A percentile compares a stretch with the other conserved stretches of the same genome.
These are phyloP conservation scores for Trichophyton simii DNA, from an alignment of 2,329 filamentous ascomycete genomes.

Conservation along the genomic window DNA sequence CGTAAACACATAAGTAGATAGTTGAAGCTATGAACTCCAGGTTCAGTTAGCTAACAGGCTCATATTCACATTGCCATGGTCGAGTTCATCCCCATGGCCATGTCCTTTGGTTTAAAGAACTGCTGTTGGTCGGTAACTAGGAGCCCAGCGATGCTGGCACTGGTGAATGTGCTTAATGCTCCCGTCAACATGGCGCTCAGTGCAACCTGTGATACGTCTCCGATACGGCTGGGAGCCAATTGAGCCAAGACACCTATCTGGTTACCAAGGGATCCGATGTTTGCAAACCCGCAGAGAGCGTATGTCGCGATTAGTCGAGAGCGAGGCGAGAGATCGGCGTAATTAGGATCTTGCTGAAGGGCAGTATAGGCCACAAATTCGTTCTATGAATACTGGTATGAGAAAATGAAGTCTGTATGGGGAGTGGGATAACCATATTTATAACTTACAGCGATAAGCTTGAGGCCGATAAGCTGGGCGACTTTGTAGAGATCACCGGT, in stretches of 20 bases:
- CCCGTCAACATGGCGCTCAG: slow-evolving; percentile 66
- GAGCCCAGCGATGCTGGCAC: slow-evolving; percentile 65
- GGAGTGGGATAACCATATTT: slow-evolving; percentile 9
- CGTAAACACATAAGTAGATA: no score
- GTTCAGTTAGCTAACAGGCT: background rate
- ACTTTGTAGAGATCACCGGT: slow-evolving; percentile 56
- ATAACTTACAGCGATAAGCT: slow-evolving; percentile 57
- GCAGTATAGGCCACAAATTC: slow-evolving; percentile 62
- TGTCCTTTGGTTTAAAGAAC: slow-evolving; percentile 1
- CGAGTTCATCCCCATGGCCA: background rate
- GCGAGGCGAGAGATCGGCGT: slow-evolving; percentile 51
- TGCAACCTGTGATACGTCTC: slow-evolving; percentile 63
- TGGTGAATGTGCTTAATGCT: slow-evolving; percentile 65
- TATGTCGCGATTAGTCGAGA: slow-evolving; percentile 76
- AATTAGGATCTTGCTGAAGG: slow-evolving; percentile 42
- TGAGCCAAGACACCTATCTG: slow-evolving; percentile 81
- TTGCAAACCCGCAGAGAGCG: slow-evolving; percentile 68
- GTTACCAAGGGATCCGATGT: slow-evolving; percentile 75
- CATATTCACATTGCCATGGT: background rate
- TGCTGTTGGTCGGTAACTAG: slow-evolving; percentile 46
- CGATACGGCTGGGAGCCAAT: slow-evolving; percentile 59
- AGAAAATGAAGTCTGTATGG: slow-evolving; percentile 7
- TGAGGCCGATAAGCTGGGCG: slow-evolving; percentile 65
- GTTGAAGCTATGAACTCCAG: no score
- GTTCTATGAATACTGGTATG: slow-evolving; percentile 38